phyloP scores from a whole-genome alignment of 2,329 filamentous ascomycete species.

The Verticillium tricorpus region DNA sequence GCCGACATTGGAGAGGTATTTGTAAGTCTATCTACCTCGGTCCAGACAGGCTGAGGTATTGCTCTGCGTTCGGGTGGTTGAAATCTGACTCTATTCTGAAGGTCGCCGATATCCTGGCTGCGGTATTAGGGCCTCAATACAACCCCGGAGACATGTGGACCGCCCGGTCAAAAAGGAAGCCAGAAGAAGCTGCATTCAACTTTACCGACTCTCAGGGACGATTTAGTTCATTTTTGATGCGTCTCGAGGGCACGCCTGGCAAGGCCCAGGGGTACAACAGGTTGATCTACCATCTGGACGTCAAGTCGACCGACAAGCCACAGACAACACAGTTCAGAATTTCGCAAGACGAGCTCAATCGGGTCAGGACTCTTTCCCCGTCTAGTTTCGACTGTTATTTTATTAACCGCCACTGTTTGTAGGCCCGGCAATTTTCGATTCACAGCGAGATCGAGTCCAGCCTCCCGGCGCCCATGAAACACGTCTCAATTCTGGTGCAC shows the following conservation, averaged over 20 bases:
- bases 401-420: neutral
- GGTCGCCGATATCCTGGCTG: constrained; percentile 6
- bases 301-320: constrained; percentile 3
- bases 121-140: constrained; percentile 5
- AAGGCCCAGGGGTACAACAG: constrained; percentile 6
- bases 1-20: constrained; percentile 4
- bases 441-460: neutral
- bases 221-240: constrained; percentile 8
- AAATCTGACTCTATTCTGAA: neutral
- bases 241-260: constrained; percentile 4
- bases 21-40: neutral
- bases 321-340: neutral
- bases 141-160: constrained; percentile 4
- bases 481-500: constrained; percentile 7
- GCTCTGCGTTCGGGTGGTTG: neutral
- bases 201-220: constrained; percentile 6
- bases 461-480: neutral
- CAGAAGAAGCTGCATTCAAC: neutral
- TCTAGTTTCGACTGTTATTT: too few relatives aligned
- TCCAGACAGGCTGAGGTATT: too few relatives aligned
- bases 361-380: neutral
- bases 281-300: constrained; percentile 8
- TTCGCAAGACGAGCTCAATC: constrained; percentile 5
- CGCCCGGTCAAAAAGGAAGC: neutral
- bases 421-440: constrained; percentile 7